Percentiles rank a stretch among this genome's conserved stretches.
phyloP scores from a whole-genome alignment of 768 basidiomycete species.

The Pholiota conissans region DNA sequence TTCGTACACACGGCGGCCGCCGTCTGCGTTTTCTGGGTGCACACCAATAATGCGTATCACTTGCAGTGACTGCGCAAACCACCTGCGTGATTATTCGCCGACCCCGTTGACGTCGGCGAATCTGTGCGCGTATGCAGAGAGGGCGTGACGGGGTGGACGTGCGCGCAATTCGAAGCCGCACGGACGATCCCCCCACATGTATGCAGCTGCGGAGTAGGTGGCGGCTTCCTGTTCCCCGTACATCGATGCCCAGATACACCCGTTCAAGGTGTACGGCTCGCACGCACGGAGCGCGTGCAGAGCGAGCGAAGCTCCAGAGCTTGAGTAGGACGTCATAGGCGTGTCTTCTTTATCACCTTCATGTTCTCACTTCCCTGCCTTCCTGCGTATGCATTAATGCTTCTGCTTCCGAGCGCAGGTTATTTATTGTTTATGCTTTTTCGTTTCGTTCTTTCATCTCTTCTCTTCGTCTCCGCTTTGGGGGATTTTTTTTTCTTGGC shows the following conservation, averaged over 20 bases:
- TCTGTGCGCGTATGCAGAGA: background rate
- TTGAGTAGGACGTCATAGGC: background rate
- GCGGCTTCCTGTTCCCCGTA: slow-evolving; percentile 4
- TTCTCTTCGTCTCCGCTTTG: background rate
- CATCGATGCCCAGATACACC: background rate
- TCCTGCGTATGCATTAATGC: background rate
- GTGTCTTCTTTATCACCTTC: background rate
- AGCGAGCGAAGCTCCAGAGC: background rate
- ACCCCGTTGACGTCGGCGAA: background rate
- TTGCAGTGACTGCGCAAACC: background rate
- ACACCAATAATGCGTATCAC: background rate
- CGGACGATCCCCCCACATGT: slow-evolving; percentile 12
- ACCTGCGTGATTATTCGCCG: no score
- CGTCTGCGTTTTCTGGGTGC: background rate
- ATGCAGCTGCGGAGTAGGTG: slow-evolving; percentile 11
- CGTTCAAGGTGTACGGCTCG: background rate
- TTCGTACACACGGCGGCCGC: no score
- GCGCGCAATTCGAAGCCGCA: background rate
- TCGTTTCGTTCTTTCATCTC: background rate
- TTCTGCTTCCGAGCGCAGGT: no score
- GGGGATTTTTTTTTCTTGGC: slow-evolving; percentile 1
- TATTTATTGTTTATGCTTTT: background rate
- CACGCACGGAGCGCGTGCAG: background rate
- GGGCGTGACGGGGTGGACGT: slow-evolving; percentile 4
- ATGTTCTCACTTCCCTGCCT: background rate